phyloP scores from a whole-genome alignment of 169 alveolate genomes.

The Babesia divergens region DNA sequence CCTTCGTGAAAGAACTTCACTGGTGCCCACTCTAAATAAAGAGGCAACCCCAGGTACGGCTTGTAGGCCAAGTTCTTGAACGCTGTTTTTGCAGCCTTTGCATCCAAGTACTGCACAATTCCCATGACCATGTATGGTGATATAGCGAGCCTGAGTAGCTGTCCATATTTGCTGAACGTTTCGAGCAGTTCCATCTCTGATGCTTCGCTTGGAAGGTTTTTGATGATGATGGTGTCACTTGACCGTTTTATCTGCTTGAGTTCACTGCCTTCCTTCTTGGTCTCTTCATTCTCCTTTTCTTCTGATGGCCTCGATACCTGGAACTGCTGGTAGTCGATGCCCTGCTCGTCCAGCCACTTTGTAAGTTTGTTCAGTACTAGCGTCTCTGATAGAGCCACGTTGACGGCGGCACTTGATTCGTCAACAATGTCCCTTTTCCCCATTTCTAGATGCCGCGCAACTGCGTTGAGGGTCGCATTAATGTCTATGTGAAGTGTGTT shows the following conservation, averaged over 20 bases:
- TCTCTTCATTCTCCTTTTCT: neutral
- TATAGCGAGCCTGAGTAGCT: constrained; percentile 74
- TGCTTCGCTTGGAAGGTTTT: constrained; percentile 71
- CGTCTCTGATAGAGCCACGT: constrained; percentile 90
- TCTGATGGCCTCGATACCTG: neutral
- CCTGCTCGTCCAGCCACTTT: constrained; percentile 91
- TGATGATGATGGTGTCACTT: constrained; percentile 68
- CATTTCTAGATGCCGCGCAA: constrained; percentile 79
- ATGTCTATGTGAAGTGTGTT: constrained; percentile 91
- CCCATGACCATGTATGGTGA: constrained; percentile 89
- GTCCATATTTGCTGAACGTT: constrained; percentile 83
- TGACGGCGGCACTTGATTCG: constrained; percentile 84
- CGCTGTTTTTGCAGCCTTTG: constrained; percentile 82
- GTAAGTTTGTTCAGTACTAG: constrained; percentile 88
- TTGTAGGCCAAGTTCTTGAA: constrained; percentile 83
- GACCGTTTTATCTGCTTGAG: constrained; percentile 7
- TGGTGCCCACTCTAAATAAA: constrained; percentile 93
- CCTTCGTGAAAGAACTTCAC: constrained; percentile 26
- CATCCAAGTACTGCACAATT: constrained; percentile 81
- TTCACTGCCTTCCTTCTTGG: neutral
- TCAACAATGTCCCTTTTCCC: constrained; percentile 82
- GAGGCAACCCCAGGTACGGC: constrained; percentile 81
- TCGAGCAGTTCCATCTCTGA: constrained; percentile 76
- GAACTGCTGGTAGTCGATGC: constrained; percentile 84
- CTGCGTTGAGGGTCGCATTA: constrained; percentile 88